Evolutionary conservation across 495 filamentous ascomycete species (phyloP).

Genomic region (Penicillium mononematosum): DNA sequence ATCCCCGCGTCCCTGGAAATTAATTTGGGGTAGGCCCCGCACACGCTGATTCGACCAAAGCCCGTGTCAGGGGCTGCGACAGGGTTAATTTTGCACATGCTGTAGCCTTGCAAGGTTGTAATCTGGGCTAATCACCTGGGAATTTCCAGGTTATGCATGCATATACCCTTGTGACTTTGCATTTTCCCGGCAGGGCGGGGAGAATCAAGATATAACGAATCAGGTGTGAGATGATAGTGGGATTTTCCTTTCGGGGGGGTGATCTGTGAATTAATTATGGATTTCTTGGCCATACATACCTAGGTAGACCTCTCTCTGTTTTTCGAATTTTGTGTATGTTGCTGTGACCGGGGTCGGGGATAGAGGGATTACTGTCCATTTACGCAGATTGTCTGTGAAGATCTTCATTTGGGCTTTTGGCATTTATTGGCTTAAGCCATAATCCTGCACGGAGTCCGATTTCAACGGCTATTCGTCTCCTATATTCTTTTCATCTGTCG

Average conservation of each 20-base stretch:
- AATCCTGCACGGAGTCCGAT: background rate
- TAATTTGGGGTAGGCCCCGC: background rate
- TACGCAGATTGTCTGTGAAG: slow-evolving; percentile 6
- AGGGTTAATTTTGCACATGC: slow-evolving; percentile 1
- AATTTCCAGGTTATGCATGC: background rate
- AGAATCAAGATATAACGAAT: background rate
- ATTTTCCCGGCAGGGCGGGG: background rate
- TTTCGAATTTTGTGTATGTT: background rate
- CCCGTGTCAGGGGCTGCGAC: slow-evolving; percentile 4
- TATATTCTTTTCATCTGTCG: background rate
- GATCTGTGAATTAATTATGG: background rate
- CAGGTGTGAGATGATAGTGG: background rate
- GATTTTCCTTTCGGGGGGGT: background rate
- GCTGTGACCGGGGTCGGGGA: slow-evolving; percentile 23
- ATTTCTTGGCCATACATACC: background rate
- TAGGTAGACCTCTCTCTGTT: background rate
- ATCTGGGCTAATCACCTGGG: background rate
- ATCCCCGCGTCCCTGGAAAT: background rate
- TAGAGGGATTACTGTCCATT: slow-evolving; percentile 18
- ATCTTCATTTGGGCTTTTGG: background rate
- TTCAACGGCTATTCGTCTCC: background rate
- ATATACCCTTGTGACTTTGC: background rate
- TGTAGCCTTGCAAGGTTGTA: no score
- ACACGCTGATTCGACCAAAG: background rate
- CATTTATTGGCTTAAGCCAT: background rate